These are phyloP conservation scores for Backusella mclennaniae DNA, from an alignment of 192 early-diverging fungal genomes.

Conservation along the genomic window DNA sequence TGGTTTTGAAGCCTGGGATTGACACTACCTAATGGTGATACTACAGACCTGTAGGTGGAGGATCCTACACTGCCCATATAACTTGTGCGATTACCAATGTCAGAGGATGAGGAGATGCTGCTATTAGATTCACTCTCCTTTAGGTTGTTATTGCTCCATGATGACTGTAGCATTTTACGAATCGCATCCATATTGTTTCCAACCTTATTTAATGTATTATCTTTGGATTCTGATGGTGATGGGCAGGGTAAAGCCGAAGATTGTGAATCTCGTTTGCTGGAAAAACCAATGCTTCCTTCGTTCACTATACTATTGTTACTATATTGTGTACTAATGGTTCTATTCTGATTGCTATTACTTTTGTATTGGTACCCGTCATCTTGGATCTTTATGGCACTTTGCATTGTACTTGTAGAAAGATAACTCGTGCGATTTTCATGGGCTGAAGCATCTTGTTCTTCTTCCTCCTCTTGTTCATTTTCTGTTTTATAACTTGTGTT, in stretches of 20 bases:
- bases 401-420: neutral
- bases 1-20: conserved; percentile 26
- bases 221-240: neutral
- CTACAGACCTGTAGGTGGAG: neutral
- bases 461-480: neutral
- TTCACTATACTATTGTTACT: neutral
- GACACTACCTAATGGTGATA: conserved; percentile 15
- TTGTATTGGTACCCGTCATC: neutral
- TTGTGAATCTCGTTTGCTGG: neutral
- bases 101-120: conserved; percentile 13
- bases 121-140: conserved; percentile 19
- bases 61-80: conserved; percentile 4
- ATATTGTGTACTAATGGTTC: neutral
- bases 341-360: neutral
- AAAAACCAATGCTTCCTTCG: neutral
- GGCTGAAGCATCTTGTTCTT: neutral
- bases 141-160: conserved; percentile 21
- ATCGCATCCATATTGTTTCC: conserved; percentile 20
- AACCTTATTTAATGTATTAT: neutral
- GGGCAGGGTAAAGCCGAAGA: neutral
- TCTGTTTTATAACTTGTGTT: neutral
- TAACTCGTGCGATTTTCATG: neutral
- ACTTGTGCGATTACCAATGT: neutral
- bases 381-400: neutral
- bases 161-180: conserved; percentile 27